phyloP scores from a whole-genome alignment of 2,329 filamentous ascomycete species.

The Iodosphaeria phyllophila region DNA sequence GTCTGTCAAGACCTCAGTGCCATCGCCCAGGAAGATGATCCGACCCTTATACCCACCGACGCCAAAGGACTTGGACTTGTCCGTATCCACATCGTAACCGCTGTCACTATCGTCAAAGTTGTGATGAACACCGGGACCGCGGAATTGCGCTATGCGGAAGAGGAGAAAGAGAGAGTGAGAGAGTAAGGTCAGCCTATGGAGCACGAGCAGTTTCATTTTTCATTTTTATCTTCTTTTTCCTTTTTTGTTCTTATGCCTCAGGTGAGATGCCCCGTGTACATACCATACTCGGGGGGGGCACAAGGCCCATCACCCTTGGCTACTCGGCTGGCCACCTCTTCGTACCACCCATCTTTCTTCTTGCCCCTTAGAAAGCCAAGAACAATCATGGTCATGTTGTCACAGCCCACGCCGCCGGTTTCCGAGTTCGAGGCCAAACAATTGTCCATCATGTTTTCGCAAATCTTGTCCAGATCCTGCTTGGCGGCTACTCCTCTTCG shows the following conservation, averaged over 20 bases:
- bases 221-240: no score
- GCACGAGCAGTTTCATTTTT: no score
- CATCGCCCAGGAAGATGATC: slow-evolving; percentile 89
- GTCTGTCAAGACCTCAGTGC: slow-evolving; percentile 79
- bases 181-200: slow-evolving; percentile 4
- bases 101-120: slow-evolving; percentile 66
- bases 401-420: slow-evolving; percentile 91
- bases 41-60: slow-evolving; percentile 59
- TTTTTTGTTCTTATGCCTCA: no score
- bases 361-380: slow-evolving; percentile 79
- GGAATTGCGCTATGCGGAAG: slow-evolving; percentile 70
- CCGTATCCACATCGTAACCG: slow-evolving; percentile 58
- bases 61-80: slow-evolving; percentile 43
- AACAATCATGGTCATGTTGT: slow-evolving; percentile 98
- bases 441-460: slow-evolving; percentile 99
- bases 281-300: slow-evolving; percentile 98
- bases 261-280: no score
- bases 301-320: slow-evolving; percentile 94
- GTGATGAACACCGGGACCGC: slow-evolving; percentile 64
- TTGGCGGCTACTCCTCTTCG: slow-evolving; percentile 90
- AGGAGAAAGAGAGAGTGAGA: slow-evolving; percentile 6
- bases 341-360: slow-evolving; percentile 96
- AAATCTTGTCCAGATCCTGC: slow-evolving; percentile 86
- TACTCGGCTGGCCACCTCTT: slow-evolving; percentile 83
- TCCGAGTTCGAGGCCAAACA: slow-evolving; percentile 95